Percentiles rank a stretch among this genome's conserved stretches.
Conservation (phyloP, 108 stramenopile genomes). For the Cyclotella baltica region DNA sequence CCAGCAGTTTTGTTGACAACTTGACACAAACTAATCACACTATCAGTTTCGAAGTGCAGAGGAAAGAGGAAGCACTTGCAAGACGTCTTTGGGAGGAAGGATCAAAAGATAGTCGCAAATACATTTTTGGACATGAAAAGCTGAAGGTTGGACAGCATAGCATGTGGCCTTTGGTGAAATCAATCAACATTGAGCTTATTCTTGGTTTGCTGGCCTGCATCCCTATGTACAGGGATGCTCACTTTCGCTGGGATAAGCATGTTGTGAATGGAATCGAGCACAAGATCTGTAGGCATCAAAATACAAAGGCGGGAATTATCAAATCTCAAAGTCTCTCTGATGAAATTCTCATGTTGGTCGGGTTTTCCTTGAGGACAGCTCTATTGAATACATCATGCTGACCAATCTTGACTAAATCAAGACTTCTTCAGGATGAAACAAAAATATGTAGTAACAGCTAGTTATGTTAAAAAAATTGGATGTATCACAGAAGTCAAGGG, state of each 20-base stretch:
- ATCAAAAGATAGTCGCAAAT: constrained; percentile 31
- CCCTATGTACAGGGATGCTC: constrained; percentile 38
- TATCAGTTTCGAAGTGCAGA: constrained; percentile 31
- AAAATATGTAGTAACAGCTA: too few species aligned
- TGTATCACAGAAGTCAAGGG: too few species aligned
- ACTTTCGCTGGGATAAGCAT: constrained; percentile 42
- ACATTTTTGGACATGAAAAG: constrained; percentile 29
- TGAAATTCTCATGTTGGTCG: constrained; percentile 42
- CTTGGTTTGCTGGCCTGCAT: constrained; percentile 44
- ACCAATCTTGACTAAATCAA: too few species aligned
- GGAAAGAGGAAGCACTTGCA: constrained; percentile 21
- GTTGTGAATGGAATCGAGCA: constrained; percentile 29
- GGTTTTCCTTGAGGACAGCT: constrained; percentile 33
- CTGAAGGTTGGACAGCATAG: constrained; percentile 22
- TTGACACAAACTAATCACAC: constrained; percentile 42
- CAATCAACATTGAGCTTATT: constrained; percentile 38
- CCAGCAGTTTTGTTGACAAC: constrained; percentile 32
- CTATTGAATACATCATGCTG: constrained; percentile 46
- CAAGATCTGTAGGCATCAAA: constrained; percentile 18
- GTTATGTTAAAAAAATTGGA: too few species aligned
- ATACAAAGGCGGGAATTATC: background rate
- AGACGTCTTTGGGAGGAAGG: constrained; percentile 37
- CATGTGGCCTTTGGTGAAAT: constrained; percentile 40
- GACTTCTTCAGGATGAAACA: too few species aligned
- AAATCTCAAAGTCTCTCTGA: constrained; percentile 22